Evolutionary conservation across 164 flowering plant species (phyloP).

Genomic region (Stephania japonica): DNA sequence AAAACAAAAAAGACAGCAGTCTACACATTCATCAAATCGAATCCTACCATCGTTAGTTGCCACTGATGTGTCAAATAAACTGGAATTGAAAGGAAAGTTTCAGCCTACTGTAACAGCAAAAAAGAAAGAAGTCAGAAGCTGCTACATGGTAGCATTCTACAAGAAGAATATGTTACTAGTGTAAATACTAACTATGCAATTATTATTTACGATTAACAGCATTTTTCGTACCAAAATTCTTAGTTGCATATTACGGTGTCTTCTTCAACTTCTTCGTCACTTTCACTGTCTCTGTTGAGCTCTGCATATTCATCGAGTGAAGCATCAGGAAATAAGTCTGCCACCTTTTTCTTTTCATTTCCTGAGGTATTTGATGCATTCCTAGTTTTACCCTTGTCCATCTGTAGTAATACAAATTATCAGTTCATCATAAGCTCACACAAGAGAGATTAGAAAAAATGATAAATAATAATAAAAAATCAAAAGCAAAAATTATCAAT

Average conservation of each 20-base stretch:
- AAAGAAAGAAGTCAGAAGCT: neutral
- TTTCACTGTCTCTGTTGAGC: conserved; percentile 24
- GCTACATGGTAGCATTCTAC: neutral
- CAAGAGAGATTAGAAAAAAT: neutral
- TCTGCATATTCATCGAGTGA: conserved; percentile 55
- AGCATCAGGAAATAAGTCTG: conserved; percentile 40
- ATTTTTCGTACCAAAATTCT: conserved; percentile 1
- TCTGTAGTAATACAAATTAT: conserved; percentile 32
- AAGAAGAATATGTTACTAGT: neutral
- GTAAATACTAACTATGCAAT: neutral
- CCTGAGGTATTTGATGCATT: conserved; percentile 16
- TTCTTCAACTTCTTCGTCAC: conserved; percentile 12
- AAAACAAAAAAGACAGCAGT: too few relatives aligned
- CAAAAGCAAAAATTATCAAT: too few relatives aligned
- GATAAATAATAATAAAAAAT: too few relatives aligned
- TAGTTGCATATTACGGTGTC: conserved; percentile 6
- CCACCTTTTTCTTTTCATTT: conserved; percentile 36
- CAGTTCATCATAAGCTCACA: neutral
- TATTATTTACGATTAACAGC: neutral
- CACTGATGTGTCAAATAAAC: neutral
- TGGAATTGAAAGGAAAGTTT: neutral
- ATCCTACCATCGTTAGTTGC: neutral
- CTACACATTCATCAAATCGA: too few relatives aligned
- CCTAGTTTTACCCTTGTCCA: conserved; percentile 58
- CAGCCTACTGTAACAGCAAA: neutral